Base-by-base conservation (phyloP, 257 asterid species). In the Ehretia macrophylla region DNA sequence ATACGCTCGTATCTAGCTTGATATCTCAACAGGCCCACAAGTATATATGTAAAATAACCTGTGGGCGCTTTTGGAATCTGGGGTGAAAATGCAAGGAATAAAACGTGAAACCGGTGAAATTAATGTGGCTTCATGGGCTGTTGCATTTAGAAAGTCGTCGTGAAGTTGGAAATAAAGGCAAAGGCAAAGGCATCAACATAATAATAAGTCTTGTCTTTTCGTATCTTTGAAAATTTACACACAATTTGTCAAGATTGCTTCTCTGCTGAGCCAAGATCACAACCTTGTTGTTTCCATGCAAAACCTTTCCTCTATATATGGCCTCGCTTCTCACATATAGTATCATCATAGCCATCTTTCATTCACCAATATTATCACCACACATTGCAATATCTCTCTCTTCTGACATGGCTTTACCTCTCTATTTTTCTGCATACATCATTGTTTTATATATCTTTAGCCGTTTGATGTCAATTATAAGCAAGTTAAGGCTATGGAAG, bases 361-460 rank as follows among this genome's bases (percentile, higher is more conserved):
- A 32, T 35, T 59, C 49, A 23, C 63, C 40, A 53, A 39, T 42
- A 42, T 9, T 8, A 47, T 9, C 23, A 19, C n/a, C 17, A 13
- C 22, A 47, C 17, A 8, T 48, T 8, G 1, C 47, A 10, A 3
- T 10, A 3, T 42, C 47, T 42, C 11, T 10, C 11, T 20, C 32
- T 51, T 1, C 8, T 20, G 1, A 8, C 19, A 81, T 85, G 94
- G 39, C 82, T 23, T 56, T 59, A 53, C 49, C 75, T 44, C 44
- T 44, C 42, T 59, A 65, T 19, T 8, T 51, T 51, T 54, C 68
- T 37, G n/a, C 68, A 20, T 63, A 47, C 37, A 16, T 67, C 65
- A 49, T 61, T 14, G 0, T 63, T 8, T 20, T 78, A 18, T 20
- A 66, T 65, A 66, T 72, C 1, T 11, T 73, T 16, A 69, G 59